These are phyloP conservation scores for Mediolabrus comicus DNA, from an alignment of 108 stramenopile species.

Conservation along the genomic window DNA sequence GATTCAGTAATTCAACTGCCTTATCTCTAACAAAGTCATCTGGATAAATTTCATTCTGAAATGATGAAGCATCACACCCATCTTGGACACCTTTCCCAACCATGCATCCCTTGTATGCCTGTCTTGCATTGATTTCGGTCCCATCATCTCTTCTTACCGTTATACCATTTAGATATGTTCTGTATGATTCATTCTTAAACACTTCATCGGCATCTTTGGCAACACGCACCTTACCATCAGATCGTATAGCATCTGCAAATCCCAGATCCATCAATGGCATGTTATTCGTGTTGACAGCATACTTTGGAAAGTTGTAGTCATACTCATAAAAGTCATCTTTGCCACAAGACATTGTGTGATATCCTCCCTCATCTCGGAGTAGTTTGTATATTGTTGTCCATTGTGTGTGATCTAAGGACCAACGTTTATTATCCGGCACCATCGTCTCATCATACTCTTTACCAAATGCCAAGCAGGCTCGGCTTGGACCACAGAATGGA, in stretches of 20 bases:
- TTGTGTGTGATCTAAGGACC: constrained; percentile 4
- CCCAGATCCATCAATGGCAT: constrained; percentile 18
- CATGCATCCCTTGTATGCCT: constrained; percentile 17
- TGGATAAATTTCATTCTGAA: constrained; percentile 20
- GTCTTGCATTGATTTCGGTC: constrained; percentile 14
- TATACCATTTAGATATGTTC: constrained; percentile 13
- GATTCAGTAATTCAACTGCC: constrained; percentile 17
- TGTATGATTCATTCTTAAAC: constrained; percentile 19
- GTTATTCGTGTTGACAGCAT: neutral
- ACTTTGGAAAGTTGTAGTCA: constrained; percentile 19
- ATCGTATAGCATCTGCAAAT: constrained; percentile 19
- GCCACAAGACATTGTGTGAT: constrained; percentile 28
- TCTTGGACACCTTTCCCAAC: constrained; percentile 4
- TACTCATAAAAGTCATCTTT: constrained; percentile 30
- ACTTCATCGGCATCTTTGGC: constrained; percentile 4
- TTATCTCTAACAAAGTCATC: constrained; percentile 24
- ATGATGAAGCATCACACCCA: constrained; percentile 13
- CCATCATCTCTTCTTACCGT: constrained; percentile 9
- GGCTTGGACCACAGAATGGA: constrained; percentile 32
- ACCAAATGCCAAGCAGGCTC: constrained; percentile 29
- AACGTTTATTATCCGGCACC: constrained; percentile 12
- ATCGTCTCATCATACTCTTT: constrained; percentile 29
- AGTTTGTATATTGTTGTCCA: constrained; percentile 23
- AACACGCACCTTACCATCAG: constrained; percentile 18
- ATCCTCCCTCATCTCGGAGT: constrained; percentile 15